Base-by-base conservation (phyloP, 495 filamentous ascomycete genomes). In the Eremomyces bilateralis region DNA sequence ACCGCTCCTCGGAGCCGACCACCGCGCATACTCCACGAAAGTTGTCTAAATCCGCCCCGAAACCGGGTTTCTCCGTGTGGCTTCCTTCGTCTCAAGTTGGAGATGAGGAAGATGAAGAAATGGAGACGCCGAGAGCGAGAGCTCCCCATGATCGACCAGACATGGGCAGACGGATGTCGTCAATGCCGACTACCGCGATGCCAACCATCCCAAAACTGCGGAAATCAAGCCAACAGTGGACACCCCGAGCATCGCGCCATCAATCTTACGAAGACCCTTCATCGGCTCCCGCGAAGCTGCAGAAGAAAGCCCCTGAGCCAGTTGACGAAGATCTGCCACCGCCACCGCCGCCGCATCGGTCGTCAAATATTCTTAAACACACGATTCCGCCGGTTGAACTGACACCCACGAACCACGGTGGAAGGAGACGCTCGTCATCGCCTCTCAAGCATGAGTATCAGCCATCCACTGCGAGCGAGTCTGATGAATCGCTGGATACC, bases 401-500 rank as follows among this genome's bases (percentile, higher is more conserved):
- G 35, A 55, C 52, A 10, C 53, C 55, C 5, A 36, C 42, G 6
- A 29, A 49, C 29, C 46, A 43, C 36, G 45, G 32, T 3, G 38
- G 53, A 47, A 38, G 48, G 56, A 21, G 85, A 20, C 67, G 80
- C 4, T 76, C 73, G 18, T 95, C 90, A 3, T 95, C 90, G 5
- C 90, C 90, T 5, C 62, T 99, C 38, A 99, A 99, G 54, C 88
- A 94, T 46, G 83, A 99, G 57, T 99, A 93, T 46, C 78, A 81
- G 42, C 90, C 90, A 2, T 95, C 88, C 1, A 84, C 80, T 27
- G 69, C 69, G 34, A 77, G 77, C 48, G 37, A 58, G 31, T 64
- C 59, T 18, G 58, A 58, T 10, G 56, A 54, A 8, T 61, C 60
- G 24, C 61, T 53, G 24, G 54, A 54, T 8, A 39, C 51, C 10